Evolutionary conservation across 108 stramenopile genomes (phyloP).

Genomic region (Nitzschia sp.): DNA sequence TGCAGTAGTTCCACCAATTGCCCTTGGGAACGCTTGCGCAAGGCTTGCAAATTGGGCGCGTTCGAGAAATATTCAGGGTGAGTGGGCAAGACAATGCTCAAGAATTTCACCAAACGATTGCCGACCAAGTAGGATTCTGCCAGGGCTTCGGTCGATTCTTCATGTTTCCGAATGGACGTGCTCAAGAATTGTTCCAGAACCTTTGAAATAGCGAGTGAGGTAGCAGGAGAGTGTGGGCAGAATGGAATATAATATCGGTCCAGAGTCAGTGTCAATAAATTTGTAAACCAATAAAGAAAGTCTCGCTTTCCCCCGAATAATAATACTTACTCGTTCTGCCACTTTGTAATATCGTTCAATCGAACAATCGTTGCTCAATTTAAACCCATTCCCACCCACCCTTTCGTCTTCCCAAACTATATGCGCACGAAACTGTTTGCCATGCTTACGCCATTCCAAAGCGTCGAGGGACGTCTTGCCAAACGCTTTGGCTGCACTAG

Average conservation of each 20-base stretch:
- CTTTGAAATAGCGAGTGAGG: no score
- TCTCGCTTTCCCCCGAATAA: no score
- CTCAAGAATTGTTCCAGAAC: slow-evolving; percentile 53
- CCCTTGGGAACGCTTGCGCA: slow-evolving; percentile 25
- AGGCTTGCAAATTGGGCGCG: slow-evolving; percentile 3
- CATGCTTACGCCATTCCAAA: slow-evolving; percentile 43
- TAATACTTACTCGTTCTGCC: slow-evolving; percentile 38
- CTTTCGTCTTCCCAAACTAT: slow-evolving; percentile 38
- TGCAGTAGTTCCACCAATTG: slow-evolving; percentile 46
- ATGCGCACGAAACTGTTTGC: slow-evolving; percentile 40
- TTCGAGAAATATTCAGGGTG: slow-evolving; percentile 46
- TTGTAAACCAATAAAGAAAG: no score
- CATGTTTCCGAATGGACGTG: slow-evolving; percentile 23
- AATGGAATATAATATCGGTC: no score
- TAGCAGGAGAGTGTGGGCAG: neutral
- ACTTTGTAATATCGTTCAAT: slow-evolving; percentile 51
- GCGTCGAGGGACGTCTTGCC: slow-evolving; percentile 1
- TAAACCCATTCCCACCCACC: slow-evolving; percentile 35
- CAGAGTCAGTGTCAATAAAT: no score
- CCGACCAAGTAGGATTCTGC: slow-evolving; percentile 49
- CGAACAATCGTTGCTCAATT: slow-evolving; percentile 30
- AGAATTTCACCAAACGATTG: slow-evolving; percentile 48
- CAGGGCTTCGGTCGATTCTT: slow-evolving; percentile 23
- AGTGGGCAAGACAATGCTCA: slow-evolving; percentile 45
- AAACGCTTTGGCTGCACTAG: neutral